Evolutionary conservation across 1,284 basidiomycete species (phyloP).

Genomic region (Ceratobasidium sp.): DNA sequence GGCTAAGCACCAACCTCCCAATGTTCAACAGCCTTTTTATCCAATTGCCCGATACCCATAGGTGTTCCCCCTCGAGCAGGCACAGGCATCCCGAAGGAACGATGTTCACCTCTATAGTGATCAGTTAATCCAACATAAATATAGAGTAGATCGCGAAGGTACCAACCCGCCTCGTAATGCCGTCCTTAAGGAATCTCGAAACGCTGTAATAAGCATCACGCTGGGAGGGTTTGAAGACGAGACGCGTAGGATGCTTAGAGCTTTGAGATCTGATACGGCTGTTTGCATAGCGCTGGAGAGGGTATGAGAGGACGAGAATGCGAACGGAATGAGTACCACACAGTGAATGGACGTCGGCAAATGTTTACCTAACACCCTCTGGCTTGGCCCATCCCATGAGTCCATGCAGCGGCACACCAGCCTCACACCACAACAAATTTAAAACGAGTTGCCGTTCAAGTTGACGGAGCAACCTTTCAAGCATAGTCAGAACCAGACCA

Average conservation of each 20-base stretch:
- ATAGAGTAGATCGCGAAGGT: background rate
- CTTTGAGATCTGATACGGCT: constrained; percentile 74
- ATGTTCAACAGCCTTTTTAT: constrained; percentile 87
- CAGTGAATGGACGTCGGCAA: too few relatives aligned
- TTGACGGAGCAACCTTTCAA: constrained; percentile 80
- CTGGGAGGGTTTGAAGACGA: constrained; percentile 71
- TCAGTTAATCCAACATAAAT: background rate
- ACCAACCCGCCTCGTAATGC: constrained; percentile 93
- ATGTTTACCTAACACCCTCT: constrained; percentile 74
- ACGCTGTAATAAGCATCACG: constrained; percentile 77
- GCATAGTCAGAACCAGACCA: background rate
- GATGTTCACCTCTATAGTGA: constrained; percentile 78
- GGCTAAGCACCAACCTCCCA: constrained; percentile 82
- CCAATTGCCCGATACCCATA: constrained; percentile 76
- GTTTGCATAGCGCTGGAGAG: constrained; percentile 65
- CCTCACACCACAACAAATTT: constrained; percentile 92
- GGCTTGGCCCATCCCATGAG: constrained; percentile 85
- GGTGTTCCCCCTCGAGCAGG: constrained; percentile 65
- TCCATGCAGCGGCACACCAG: constrained; percentile 74
- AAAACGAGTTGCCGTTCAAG: constrained; percentile 92
- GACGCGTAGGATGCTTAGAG: constrained; percentile 80
- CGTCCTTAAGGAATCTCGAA: constrained; percentile 84
- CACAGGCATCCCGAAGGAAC: constrained; percentile 91
- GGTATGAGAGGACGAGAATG: background rate
- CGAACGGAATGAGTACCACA: too few relatives aligned